Evolutionary conservation across 805 yeast species (phyloP).

Genomic region (Pichia heedii): DNA sequence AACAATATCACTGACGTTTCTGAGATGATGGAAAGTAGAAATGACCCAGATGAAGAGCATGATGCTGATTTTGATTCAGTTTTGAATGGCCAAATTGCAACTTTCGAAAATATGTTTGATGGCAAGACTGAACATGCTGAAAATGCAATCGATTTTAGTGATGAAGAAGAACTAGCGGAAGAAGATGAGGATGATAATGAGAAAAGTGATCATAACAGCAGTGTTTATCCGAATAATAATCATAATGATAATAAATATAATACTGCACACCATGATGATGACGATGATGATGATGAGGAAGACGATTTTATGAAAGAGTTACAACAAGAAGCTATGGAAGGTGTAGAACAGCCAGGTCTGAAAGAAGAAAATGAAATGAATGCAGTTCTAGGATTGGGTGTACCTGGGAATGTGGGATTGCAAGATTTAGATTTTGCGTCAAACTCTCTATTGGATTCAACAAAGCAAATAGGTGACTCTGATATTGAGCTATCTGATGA

Average conservation of each 20-base stretch:
- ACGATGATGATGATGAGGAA: constrained; percentile 25
- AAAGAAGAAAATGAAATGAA: constrained; percentile 13
- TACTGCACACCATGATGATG: constrained; percentile 32
- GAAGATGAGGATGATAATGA: constrained; percentile 42
- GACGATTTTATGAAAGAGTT: constrained; percentile 32
- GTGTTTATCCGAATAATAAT: too few relatives aligned
- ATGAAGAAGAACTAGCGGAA: constrained; percentile 90
- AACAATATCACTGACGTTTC: not conserved
- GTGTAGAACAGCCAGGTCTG: constrained; percentile 24
- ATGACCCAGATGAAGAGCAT: not conserved
- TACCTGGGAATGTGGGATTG: constrained; percentile 24
- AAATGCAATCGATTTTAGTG: constrained; percentile 90
- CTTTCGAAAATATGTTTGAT: constrained; percentile 28
- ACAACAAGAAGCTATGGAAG: constrained; percentile 30
- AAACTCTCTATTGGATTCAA: constrained; percentile 16
- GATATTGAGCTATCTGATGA: constrained; percentile 21
- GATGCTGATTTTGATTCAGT: constrained; percentile 28
- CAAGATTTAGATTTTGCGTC: constrained; percentile 26
- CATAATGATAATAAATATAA: constrained; percentile 24
- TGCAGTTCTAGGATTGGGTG: constrained; percentile 26
- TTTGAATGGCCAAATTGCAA: constrained; percentile 27
- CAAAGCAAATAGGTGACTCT: constrained; percentile 14
- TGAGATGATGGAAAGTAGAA: not conserved
- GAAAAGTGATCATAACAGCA: not conserved
- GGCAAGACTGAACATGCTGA: constrained; percentile 70